These are phyloP conservation scores for Colletotrichum chrysophilum DNA, from an alignment of 2,329 filamentous ascomycete species.

Conservation along the genomic window DNA sequence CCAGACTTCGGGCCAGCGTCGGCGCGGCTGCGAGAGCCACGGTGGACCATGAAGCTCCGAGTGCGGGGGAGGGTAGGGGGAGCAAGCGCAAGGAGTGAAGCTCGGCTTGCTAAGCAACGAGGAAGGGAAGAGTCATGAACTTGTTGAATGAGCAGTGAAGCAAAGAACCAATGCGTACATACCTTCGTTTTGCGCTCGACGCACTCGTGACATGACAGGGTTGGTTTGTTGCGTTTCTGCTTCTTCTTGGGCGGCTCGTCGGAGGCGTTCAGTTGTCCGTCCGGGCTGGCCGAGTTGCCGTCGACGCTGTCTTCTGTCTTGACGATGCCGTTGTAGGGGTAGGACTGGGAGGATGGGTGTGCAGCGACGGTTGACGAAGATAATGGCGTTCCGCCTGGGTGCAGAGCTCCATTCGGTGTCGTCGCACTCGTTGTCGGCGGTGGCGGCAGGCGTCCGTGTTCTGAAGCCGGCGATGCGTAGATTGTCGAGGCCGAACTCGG, in stretches of 20 bases:
- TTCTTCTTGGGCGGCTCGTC: conserved; percentile 64
- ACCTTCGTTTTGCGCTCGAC: conserved; percentile 85
- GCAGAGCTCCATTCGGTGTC: neutral
- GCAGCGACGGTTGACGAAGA: neutral
- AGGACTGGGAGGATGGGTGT: neutral
- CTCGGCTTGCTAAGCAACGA: neutral
- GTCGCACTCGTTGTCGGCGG: neutral
- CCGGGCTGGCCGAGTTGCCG: conserved; percentile 7
- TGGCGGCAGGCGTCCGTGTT: conserved; percentile 1
- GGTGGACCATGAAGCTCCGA: neutral
- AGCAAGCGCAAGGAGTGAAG: neutral
- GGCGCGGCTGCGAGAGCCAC: neutral
- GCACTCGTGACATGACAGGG: conserved; percentile 78
- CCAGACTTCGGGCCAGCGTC: neutral
- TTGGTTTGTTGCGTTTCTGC: conserved; percentile 86
- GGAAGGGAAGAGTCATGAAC: neutral
- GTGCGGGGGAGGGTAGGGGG: neutral
- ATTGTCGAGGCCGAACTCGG: conserved; percentile 6
- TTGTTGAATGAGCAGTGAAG: neutral
- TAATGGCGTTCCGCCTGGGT: neutral
- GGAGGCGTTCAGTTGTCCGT: neutral
- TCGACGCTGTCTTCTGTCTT: conserved; percentile 8
- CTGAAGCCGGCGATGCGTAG: conserved; percentile 13
- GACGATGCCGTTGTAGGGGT: neutral
- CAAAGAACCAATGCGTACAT: conserved; percentile 29